phyloP scores from a whole-genome alignment of 768 basidiomycete genomes.

The Cystofilobasidium capitatum region DNA sequence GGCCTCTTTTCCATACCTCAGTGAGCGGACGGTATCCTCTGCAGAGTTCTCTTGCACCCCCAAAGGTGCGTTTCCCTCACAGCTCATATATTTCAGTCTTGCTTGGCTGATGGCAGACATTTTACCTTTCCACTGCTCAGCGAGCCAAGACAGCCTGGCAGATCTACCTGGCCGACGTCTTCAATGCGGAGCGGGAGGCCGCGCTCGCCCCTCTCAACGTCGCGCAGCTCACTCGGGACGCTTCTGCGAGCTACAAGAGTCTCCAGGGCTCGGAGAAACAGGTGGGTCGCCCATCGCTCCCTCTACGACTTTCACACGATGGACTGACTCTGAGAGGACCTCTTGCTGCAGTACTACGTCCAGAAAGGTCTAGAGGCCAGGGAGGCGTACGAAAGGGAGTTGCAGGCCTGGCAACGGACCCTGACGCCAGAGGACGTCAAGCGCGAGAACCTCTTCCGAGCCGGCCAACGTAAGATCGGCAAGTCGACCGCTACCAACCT shows the following conservation, averaged over 20 bases:
- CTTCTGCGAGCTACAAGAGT: constrained; percentile 76
- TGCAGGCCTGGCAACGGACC: constrained; percentile 72
- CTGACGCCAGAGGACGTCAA: constrained; percentile 90
- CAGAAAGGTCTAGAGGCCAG: constrained; percentile 74
- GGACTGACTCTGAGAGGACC: no score
- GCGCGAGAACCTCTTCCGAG: constrained; percentile 80
- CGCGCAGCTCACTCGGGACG: constrained; percentile 89
- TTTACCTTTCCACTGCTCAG: neutral
- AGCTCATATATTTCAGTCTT: no score
- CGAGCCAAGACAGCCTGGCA: constrained; percentile 81
- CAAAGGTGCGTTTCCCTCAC: no score
- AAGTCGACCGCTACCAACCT: constrained; percentile 88
- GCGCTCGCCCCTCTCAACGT: constrained; percentile 57
- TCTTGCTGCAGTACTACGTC: constrained; percentile 77
- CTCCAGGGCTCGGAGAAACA: constrained; percentile 73
- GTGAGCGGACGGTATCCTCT: no score
- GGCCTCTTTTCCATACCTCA: no score
- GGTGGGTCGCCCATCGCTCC: constrained; percentile 44
- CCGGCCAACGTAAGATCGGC: constrained; percentile 85
- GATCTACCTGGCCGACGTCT: constrained; percentile 91
- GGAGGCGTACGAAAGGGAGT: constrained; percentile 71
- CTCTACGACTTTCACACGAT: constrained; percentile 27
- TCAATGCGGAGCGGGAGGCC: constrained; percentile 44
- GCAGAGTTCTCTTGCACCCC: no score
- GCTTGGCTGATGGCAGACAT: no score